Base-by-base conservation (phyloP, 805 yeast genomes). In the Teunomyces barrocoloradensis region DNA sequence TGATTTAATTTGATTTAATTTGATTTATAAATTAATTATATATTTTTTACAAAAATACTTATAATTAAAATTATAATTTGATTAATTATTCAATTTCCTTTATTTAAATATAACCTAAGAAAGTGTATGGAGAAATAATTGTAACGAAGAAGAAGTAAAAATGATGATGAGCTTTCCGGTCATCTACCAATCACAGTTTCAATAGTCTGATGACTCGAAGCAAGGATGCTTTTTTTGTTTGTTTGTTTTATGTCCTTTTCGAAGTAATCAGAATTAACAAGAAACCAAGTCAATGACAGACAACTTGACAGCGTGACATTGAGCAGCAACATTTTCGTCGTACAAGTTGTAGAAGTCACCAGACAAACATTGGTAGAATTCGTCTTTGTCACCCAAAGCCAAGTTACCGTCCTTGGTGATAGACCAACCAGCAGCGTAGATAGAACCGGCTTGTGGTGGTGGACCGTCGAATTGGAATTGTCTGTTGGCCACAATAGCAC, bases 391-490 rank as follows among this genome's bases (percentile, higher is more conserved):
- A 68, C 89, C 90, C 52, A 85, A 66, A 30, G 88, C 88, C 60
- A 85, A 77, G 68, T 79, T 79, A 41, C 46, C 48, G 53, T 87
- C 84, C 59, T 76, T 79, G 57, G 51, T 47, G 39, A 49, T 47
- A n/a, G 54, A 51, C 66, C 66, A 62, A 32, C 66, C 66, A 30
- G 61, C 65, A 49, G 66, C 66, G 55, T 56, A 62, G 50, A 62
- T 60, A 50, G 65, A 46, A 30, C 66, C 66, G 35, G 62, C 88
- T 75, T 85, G 92, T 61, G 91, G 90, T 71, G 87, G 85, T 50
- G 87, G 87, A 64, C 88, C 88, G 63, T 84, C 88, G 63, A 82
- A 83, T 70, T 83, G 89, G 78, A 84, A 82, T 73, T 85, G 92
- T 75, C 86, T 78, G 83, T 85, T 85, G 47, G 90, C 82, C 57